phyloP scores from a whole-genome alignment of 345 rosid genomes.

The Camelina neglecta region DNA sequence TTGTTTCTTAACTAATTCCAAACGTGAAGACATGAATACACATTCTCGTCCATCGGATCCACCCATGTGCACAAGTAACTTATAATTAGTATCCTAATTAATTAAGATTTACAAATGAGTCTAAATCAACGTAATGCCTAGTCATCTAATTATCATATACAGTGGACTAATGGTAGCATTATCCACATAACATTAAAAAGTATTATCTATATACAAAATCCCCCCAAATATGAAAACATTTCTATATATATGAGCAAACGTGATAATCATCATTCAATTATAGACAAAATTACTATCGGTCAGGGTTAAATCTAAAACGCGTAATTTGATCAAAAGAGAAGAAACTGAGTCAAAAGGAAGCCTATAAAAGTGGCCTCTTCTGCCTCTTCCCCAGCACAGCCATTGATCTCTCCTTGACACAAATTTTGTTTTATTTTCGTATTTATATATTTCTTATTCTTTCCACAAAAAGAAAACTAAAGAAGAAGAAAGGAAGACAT shows the following conservation, averaged over 20 bases:
- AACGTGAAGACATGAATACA: constrained; percentile 31
- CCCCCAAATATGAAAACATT: background rate
- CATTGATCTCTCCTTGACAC: constrained; percentile 25
- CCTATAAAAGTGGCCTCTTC: constrained; percentile 35
- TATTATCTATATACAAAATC: background rate
- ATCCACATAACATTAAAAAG: too few relatives aligned
- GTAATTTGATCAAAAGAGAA: background rate
- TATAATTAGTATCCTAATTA: constrained; percentile 5
- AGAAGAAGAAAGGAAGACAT: background rate
- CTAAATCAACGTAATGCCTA: constrained; percentile 28
- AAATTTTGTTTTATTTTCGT: background rate
- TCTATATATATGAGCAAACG: constrained; percentile 1
- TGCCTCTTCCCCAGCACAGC: constrained; percentile 15
- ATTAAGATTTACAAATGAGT: background rate
- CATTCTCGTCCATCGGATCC: background rate
- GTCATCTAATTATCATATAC: constrained; percentile 28
- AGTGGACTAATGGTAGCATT: background rate
- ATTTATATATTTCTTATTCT: constrained; percentile 17
- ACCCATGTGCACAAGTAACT: constrained; percentile 29
- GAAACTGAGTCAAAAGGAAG: constrained; percentile 26
- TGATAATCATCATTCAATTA: constrained; percentile 3
- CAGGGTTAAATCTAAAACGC: background rate
- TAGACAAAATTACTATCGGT: background rate
- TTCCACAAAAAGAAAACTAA: background rate
- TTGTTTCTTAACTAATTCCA: background rate